Percentiles rank a stretch among this genome's conserved stretches.
Evolutionary conservation across 108 stramenopile species (phyloP).

Genomic region (Hondaea fermentalgiana): DNA sequence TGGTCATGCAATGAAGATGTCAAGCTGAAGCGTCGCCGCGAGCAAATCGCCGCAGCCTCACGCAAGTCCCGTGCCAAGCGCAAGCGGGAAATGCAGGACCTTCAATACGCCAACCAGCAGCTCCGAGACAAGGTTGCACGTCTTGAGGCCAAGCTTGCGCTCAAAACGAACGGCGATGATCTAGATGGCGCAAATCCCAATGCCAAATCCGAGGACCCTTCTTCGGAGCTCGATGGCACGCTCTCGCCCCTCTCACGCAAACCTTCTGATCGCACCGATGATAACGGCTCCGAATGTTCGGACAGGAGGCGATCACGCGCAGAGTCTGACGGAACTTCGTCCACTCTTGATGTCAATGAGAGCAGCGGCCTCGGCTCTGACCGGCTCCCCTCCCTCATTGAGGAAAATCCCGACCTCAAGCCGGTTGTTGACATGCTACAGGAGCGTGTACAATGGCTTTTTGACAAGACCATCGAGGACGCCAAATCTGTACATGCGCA

Average conservation of each 20-base stretch:
- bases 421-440: not conserved
- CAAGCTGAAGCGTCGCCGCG: not conserved
- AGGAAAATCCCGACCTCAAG: not conserved
- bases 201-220: not conserved
- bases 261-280: not conserved
- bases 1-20: not conserved
- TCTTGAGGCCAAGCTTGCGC: not conserved
- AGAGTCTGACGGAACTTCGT: not conserved
- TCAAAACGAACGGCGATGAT: not conserved
- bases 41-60: not conserved
- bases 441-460: not conserved
- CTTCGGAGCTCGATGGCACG: not conserved
- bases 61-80: not conserved
- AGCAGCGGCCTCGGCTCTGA: not conserved
- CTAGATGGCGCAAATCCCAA: not conserved
- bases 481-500: not conserved
- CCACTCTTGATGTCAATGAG: not conserved
- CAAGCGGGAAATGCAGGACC: slow-evolving; percentile 10
- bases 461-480: not conserved
- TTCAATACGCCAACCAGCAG: not conserved
- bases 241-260: not conserved
- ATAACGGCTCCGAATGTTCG: not conserved
- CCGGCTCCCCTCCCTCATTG: not conserved
- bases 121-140: not conserved
- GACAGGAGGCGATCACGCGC: not conserved